These are phyloP conservation scores for Alternaria brassicae DNA, from an alignment of 2,329 filamentous ascomycete genomes.

Conservation along the genomic window DNA sequence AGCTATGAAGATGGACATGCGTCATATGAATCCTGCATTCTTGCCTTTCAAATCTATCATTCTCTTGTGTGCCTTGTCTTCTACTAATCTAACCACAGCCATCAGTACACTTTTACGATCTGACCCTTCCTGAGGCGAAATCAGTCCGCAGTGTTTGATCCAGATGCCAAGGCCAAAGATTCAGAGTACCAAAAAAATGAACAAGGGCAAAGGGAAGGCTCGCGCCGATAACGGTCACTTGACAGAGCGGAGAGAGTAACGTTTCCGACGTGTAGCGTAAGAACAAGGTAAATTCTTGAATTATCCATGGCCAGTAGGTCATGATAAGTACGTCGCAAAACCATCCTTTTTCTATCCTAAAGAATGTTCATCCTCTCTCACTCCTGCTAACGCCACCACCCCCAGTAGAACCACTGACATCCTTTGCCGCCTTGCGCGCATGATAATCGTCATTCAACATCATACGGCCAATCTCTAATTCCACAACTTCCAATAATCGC, in stretches of 20 bases:
- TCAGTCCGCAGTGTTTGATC: too few species aligned
- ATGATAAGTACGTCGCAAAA: neutral
- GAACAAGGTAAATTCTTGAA: neutral
- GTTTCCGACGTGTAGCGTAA: neutral
- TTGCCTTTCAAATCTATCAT: neutral
- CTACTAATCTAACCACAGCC: neutral
- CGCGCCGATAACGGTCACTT: neutral
- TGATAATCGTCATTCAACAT: slow-evolving; percentile 7
- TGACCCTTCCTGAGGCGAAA: neutral
- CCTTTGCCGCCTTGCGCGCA: slow-evolving; percentile 1
- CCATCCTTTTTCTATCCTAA: neutral
- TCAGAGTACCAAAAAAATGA: neutral
- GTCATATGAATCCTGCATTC: neutral
- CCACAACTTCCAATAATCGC: slow-evolving; percentile 20
- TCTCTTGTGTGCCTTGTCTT: neutral
- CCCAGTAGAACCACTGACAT: neutral
- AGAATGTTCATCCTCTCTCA: neutral
- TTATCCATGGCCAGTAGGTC: neutral
- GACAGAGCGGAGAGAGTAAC: neutral
- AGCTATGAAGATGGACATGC: slow-evolving; percentile 23
- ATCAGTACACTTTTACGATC: neutral
- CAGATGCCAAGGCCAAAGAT: too few species aligned
- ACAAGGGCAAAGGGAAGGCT: neutral
- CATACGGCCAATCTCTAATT: slow-evolving; percentile 18
- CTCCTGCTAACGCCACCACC: neutral